Evolutionary conservation across 1,284 basidiomycete genomes (phyloP).

Genomic region (Paramarasmius palmivorus): DNA sequence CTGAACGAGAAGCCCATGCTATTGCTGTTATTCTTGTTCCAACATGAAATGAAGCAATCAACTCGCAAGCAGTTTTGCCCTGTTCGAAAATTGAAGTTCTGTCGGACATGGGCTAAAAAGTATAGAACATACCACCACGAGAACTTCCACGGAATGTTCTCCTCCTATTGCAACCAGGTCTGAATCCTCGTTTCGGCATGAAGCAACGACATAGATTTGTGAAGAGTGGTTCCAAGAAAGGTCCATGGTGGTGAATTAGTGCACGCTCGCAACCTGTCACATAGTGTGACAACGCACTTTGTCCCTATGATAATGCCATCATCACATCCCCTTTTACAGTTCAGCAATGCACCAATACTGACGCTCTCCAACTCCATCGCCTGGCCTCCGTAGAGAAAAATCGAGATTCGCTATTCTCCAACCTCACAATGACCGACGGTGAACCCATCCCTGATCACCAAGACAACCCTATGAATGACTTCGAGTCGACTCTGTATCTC

Average conservation of each 20-base stretch:
- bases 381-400: too few species aligned
- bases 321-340: too few species aligned
- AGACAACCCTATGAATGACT: too few species aligned
- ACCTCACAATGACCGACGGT: too few species aligned
- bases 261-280: too few species aligned
- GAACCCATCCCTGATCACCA: too few species aligned
- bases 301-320: too few species aligned
- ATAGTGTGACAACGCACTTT: too few species aligned
- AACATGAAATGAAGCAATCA: conserved; percentile 70
- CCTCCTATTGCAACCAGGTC: conserved; percentile 74
- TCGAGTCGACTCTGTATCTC: too few species aligned
- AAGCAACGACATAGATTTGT: conserved; percentile 58
- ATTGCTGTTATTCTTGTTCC: conserved; percentile 71
- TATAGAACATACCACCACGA: conserved; percentile 54
- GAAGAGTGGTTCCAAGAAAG: conserved; percentile 57
- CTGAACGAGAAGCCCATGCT: conserved; percentile 72
- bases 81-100: conserved; percentile 21
- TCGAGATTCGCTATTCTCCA: too few species aligned
- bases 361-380: too few species aligned
- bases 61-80: conserved; percentile 40
- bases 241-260: conserved; percentile 60
- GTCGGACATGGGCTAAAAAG: conserved; percentile 13
- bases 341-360: too few species aligned
- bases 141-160: conserved; percentile 67
- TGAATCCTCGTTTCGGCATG: conserved; percentile 59